These are phyloP conservation scores for Botrytis hyacinthi DNA, from an alignment of 2,329 filamentous ascomycete genomes.

Conservation along the genomic window DNA sequence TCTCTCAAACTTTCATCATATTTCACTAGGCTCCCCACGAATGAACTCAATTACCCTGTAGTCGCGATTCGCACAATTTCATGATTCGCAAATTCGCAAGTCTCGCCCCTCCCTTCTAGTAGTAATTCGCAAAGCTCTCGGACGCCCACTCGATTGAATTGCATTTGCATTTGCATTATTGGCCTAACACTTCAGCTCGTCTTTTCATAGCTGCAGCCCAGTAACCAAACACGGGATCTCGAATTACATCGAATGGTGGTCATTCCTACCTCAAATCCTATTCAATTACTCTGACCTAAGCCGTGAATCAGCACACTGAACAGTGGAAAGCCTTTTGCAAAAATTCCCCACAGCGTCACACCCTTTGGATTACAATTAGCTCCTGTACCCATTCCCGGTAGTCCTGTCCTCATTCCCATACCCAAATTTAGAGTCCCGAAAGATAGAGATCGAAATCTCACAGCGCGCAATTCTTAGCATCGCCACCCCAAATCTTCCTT, in stretches of 20 bases:
- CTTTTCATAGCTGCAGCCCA: constrained; percentile 10
- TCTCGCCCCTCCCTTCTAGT: neutral
- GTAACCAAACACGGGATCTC: constrained; percentile 11
- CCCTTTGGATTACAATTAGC: constrained; percentile 8
- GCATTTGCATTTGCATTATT: constrained; percentile 9
- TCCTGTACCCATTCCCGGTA: neutral
- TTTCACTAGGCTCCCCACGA: neutral
- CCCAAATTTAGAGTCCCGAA: constrained; percentile 17
- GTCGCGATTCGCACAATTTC: constrained; percentile 3
- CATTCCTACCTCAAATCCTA: constrained; percentile 1
- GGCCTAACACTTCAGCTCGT: constrained; percentile 6
- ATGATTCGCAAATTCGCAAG: constrained; percentile 2
- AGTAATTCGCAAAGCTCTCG: neutral
- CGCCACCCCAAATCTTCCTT: constrained; percentile 17
- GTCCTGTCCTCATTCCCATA: constrained; percentile 11
- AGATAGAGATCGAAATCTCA: constrained; percentile 13
- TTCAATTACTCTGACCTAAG: constrained; percentile 19
- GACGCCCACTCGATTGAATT: constrained; percentile 11
- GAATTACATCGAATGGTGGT: neutral
- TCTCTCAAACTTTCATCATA: constrained; percentile 1
- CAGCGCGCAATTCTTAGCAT: constrained; percentile 15
- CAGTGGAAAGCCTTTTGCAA: constrained; percentile 4
- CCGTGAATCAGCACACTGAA: constrained; percentile 13
- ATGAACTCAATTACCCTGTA: neutral
- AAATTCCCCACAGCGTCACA: constrained; percentile 11